phyloP scores from a whole-genome alignment of 352 stramenopile species.

The Phytophthora hybrid region DNA sequence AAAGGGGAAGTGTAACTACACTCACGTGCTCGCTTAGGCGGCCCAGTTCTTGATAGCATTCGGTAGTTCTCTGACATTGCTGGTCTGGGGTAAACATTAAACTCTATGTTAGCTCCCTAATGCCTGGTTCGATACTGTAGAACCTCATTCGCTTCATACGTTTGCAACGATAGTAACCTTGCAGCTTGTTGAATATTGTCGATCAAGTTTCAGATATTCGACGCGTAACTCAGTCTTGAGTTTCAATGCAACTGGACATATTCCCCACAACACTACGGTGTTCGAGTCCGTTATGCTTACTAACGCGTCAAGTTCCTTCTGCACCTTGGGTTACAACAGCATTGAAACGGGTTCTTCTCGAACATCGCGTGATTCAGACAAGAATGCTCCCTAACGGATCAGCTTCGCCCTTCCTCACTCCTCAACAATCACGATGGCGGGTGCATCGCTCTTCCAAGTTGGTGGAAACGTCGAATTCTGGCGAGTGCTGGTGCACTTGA shows the following conservation, averaged over 20 bases:
- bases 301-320: background rate
- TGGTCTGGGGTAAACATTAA: too few relatives aligned
- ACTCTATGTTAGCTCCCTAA: too few relatives aligned
- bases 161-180: background rate
- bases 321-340: background rate
- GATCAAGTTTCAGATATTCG: conserved; percentile 8
- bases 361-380: background rate
- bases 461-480: conserved; percentile 65
- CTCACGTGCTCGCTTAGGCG: too few relatives aligned
- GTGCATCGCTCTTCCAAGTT: conserved; percentile 60
- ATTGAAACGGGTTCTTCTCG: background rate
- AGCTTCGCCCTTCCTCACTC: conserved; percentile 10
- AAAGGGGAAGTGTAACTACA: too few relatives aligned
- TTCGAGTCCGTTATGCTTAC: background rate
- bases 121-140: too few relatives aligned
- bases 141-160: too few relatives aligned
- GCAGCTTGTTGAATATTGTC: conserved; percentile 15
- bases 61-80: too few relatives aligned
- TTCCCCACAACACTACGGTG: background rate
- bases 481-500: conserved; percentile 57
- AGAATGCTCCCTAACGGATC: background rate
- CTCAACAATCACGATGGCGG: conserved; percentile 26
- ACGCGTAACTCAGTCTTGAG: background rate
- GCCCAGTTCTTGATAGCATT: too few relatives aligned
- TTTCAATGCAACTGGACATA: background rate